A percentile compares a stretch with the other conserved stretches of the same genome.
Conservation (phyloP, 345 rosid species). For the Hibiscus tridactylites region DNA sequence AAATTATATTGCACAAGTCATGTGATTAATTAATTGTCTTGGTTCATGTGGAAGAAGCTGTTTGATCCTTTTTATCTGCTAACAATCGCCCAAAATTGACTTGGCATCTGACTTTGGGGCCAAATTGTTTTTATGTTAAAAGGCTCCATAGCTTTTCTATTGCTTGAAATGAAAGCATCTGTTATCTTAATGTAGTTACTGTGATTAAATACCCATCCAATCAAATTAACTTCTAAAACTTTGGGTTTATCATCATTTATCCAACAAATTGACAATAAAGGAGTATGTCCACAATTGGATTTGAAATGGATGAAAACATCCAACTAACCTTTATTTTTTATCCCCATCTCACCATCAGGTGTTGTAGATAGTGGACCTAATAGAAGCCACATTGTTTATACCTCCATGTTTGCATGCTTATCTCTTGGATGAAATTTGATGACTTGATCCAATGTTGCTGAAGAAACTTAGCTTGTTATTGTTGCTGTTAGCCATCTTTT, state of each 20-base stretch:
- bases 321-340: not conserved
- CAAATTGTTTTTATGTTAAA: too few species aligned
- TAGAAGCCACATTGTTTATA: not conserved
- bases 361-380: not conserved
- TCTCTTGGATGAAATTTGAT: not conserved
- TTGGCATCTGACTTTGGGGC: too few species aligned
- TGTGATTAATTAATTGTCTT: too few species aligned
- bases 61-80: too few species aligned
- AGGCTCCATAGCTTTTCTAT: too few species aligned
- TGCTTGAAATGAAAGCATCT: too few species aligned
- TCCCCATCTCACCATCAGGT: not conserved
- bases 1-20: not conserved
- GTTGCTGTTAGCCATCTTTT: not conserved
- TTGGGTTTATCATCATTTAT: not conserved
- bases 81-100: too few species aligned
- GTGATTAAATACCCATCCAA: not conserved
- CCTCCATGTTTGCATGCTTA: not conserved
- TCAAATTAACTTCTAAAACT: not conserved
- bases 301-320: not conserved
- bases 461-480: not conserved
- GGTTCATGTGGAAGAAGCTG: too few species aligned
- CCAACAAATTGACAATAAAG: not conserved
- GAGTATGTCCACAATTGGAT: too few species aligned
- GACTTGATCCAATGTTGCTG: not conserved
- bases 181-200: not conserved